Evolutionary conservation across 1,284 basidiomycete species (phyloP), one percentile per base, ranked within the genome.

Genomic region (Grifola frondosa): DNA sequence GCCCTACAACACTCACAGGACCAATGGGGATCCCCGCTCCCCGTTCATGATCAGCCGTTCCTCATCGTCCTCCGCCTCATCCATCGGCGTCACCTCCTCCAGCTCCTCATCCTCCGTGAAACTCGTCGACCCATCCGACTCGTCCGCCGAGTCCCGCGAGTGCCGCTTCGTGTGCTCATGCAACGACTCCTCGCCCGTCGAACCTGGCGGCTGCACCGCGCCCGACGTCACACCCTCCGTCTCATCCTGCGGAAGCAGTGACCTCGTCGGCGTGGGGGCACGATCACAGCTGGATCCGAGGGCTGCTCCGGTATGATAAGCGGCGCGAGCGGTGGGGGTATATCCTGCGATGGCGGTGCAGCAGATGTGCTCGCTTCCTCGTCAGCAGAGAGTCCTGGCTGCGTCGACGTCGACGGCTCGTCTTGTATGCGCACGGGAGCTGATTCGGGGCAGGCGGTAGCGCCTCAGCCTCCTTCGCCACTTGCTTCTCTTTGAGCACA

Each of bases 21-120:
- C 87, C 89, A 7, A 86, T 67, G 4, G 90, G 89, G 44, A 92
- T 90, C 5, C 91, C 90, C 40, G 84, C 82, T 3, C 91, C 90
- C 91, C 91, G 30, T 82, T 78, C 62, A 80, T 73, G 46, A 93
- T 91, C 44, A 93, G 70, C 37, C 81, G 65, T 59, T 90, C 84
- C 61, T 93, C 90, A 46, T 92, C 88, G 43, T 88, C 87, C 54
- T 84, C 75, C 37, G 73, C 77, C 17, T 81, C 77, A 35, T 71
- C 67, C 37, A 64, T 49, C 6, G 49, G 60, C 3, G 57, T 53
- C 17, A 70, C 69, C 37, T 78, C 75, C 33, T 75, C 71, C 32
- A 73, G 66, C n/a, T 72, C 73, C 42, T 75, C 78, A 16, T 74
- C 75, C 15, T 71, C 69, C 21, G 66, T 67, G 44, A 68, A 62